Base-by-base conservation (phyloP, 805 yeast genomes). In the Sugiyamaella floridensis region DNA sequence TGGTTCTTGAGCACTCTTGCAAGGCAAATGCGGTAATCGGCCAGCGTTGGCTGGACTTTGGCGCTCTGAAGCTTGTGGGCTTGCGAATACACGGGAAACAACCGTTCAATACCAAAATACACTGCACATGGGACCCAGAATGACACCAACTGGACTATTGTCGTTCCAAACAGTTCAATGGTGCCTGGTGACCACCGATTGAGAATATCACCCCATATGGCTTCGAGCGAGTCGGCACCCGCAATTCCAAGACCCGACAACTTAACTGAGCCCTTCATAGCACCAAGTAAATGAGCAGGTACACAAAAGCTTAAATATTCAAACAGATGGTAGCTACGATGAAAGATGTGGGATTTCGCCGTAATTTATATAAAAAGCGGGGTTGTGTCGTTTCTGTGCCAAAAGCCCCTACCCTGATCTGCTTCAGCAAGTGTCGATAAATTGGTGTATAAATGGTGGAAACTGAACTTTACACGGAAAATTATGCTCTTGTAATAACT, bases 121-220 rank as follows among this genome's bases (percentile, higher is more conserved):
- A 53, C n/a, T 2, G 51, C 43, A 19, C 56, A 53, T 5, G 56
- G 56, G 18, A 55, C 9, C 56, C 56, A 55, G 42, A 55, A 55
- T 14, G 48, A 40, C 14, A 55, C 1, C 8, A 55, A 10, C 40
- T 53, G 56, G n/a, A 50, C 52, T 6, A 42, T 29, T 2, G 47
- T 9, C 9, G 48, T 50, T 12, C 49, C 49, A 15, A 28, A 20
- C 4, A 45, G 19, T 26, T 50, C 53, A 12, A 50, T 40, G 41
- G 40, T 40, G 20, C 44, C 26, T 8, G 47, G 48, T 2, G 40
- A 28, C 41, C 40, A 50, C 18, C 28, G 37, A 16, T 26, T 22
- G 6, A 50, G 46, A 20, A 40, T 34, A 15, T 12, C 29, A 16
- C 26, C 19, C 53, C 53, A 50, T 19, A 22, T 16, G 14, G 14